Evolutionary conservation across 768 basidiomycete genomes (phyloP), one percentile per base, ranked within the genome.

Genomic region (Boletus subcaerulescens): DNA sequence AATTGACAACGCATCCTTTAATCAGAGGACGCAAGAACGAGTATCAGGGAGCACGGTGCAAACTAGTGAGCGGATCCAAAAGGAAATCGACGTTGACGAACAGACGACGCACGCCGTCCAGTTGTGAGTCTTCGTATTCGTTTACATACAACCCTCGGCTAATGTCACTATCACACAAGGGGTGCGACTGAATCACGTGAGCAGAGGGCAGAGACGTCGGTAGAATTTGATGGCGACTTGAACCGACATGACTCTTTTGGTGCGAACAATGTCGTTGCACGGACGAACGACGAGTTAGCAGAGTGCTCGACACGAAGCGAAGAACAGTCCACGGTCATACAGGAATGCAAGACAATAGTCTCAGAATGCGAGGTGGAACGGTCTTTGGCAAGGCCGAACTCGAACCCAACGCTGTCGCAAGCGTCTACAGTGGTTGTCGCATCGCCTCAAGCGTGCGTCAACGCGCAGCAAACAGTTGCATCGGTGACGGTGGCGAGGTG

Each of bases 391-490:
- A 11, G 11, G 35, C 22, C 15, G 47, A 9, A 6, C 31, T 32
- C 26, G 26, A 45, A 26, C 3, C n/a, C 13, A 3, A 17, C 3
- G 4, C 50, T 17, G 12, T 47, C 32, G 20, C 40, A 35, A 26
- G 46, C 41, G 40, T 12, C 4, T 20, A n/a, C 36, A 0, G 13
- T 6, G 5, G 9, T 20, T 20, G 36, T 39, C 5, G 35, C 33
- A 9, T 43, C 48, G 11, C 60, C 60, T 39, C 52, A 53, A 29
- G 50, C 48, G 10, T 24, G 4, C 39, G 15, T 53, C 17, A 36
- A 35, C 10, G 32, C 14, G 20, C 18, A 48, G 18, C 40, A 56
- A 35, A 18, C 52, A 5, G 22, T 2, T 10, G 33, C 41, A 18
- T 15, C 32, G 1, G 35, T 38, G n/a, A 44, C 10, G 12, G 24